phyloP scores from a whole-genome alignment of 2,329 filamentous ascomycete genomes.

The Penicillium hordei region DNA sequence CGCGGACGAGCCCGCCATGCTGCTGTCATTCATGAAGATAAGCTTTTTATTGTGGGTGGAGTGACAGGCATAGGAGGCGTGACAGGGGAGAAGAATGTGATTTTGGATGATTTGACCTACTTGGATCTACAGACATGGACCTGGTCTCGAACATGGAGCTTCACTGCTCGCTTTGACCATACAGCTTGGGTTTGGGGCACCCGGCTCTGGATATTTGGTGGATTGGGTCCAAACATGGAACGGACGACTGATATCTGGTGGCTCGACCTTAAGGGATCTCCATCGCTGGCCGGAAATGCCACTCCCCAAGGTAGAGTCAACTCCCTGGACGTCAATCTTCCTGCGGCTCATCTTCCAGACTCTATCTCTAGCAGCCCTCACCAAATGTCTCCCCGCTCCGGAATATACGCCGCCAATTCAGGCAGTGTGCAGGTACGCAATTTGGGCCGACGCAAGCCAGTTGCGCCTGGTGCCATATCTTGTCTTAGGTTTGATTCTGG shows the following conservation, averaged over 20 bases:
- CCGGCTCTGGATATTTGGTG: constrained; percentile 94
- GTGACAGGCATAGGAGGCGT: constrained; percentile 95
- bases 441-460: constrained; percentile 49
- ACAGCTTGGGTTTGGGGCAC: constrained; percentile 91
- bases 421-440: constrained; percentile 60
- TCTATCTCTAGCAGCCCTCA: constrained; percentile 34
- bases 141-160: constrained; percentile 95
- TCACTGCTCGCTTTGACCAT: constrained; percentile 92
- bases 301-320: constrained; percentile 59
- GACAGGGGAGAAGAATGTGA: constrained; percentile 85
- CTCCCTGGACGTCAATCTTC: constrained; percentile 33
- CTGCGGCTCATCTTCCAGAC: constrained; percentile 41
- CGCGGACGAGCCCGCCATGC: constrained; percentile 91
- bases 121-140: constrained; percentile 96
- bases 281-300: constrained; percentile 70
- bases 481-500: constrained; percentile 87
- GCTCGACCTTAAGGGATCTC: constrained; percentile 88
- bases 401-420: constrained; percentile 70
- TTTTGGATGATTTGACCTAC: constrained; percentile 94
- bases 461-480: constrained; percentile 84
- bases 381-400: constrained; percentile 40
- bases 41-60: constrained; percentile 93
- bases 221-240: constrained; percentile 93
- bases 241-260: constrained; percentile 96
- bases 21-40: constrained; percentile 92